phyloP scores from a whole-genome alignment of 2,329 filamentous ascomycete species.

The Juglanconis juglandina region DNA sequence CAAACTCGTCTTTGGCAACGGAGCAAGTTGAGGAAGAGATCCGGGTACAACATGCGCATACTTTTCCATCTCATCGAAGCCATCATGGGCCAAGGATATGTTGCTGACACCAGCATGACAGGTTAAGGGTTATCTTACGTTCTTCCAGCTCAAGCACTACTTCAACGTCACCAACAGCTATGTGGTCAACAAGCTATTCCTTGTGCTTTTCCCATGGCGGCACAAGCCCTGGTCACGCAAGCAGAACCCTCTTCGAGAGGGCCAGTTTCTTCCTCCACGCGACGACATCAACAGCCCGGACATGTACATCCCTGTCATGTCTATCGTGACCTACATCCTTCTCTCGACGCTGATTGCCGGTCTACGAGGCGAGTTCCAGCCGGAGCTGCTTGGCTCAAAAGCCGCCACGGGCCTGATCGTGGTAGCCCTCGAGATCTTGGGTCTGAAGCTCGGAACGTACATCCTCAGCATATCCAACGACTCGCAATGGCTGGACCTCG shows the following conservation, averaged over 20 bases:
- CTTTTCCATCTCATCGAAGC: too few species aligned
- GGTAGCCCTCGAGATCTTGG: conserved; percentile 82
- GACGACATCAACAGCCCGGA: conserved; percentile 97
- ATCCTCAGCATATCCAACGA: conserved; percentile 91
- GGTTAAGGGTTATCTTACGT: conserved; percentile 76
- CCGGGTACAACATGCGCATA: not conserved
- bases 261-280: conserved; percentile 82
- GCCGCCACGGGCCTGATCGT: conserved; percentile 80
- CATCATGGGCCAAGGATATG: too few species aligned
- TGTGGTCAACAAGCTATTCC: conserved; percentile 85
- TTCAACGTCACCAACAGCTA: conserved; percentile 99
- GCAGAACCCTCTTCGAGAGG: conserved; percentile 69
- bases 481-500: conserved; percentile 85
- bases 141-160: conserved; percentile 93
- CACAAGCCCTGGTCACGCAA: conserved; percentile 97
- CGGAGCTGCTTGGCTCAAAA: conserved; percentile 86
- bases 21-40: not conserved
- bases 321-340: conserved; percentile 93
- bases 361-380: conserved; percentile 85
- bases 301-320: conserved; percentile 99
- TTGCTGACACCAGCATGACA: conserved; percentile 22
- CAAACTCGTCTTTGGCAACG: not conserved
- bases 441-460: conserved; percentile 88
- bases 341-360: conserved; percentile 88
- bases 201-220: conserved; percentile 95